Base-by-base conservation (phyloP, 768 basidiomycete genomes). In the Leccinellum rugosiceps region DNA sequence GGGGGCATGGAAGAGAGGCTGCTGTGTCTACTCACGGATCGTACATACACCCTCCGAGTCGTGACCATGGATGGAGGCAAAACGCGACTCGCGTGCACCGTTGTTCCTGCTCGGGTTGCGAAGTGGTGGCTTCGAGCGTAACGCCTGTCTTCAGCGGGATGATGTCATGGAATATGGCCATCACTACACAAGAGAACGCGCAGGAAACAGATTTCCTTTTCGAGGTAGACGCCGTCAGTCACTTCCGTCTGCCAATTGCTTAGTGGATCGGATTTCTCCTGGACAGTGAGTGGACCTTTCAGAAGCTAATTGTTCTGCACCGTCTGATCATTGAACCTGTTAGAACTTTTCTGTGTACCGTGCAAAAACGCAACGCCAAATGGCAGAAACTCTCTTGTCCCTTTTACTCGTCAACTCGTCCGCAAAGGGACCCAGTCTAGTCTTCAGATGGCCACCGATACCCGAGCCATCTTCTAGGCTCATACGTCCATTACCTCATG, bases 41-140 rank as follows among this genome's bases (percentile, higher is more conserved):
- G 60, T 84, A 68, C 83, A 86, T 89, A 51, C 74, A 78, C 15
- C 90, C 91, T 1, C 91, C 90, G 0, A 92, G 77, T 80, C 90
- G 84, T n/a, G 87, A 85, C 90, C 90, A 93, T 6, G 92, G 92
- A 63, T 93, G 91, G 11, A 89, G 74, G 62, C 85, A 85, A n/a
- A 93, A 72, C 0, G 85, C 90, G 6, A 87, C 68, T 59, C 81
- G 85, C 28, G 71, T 76, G 7, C 59, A 61, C 10, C 23, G 45
- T 11, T 49, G 19, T 17, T 48, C 57, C 21, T 62, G 61, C 11
- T 31, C 13, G 7, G 79, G 76, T 17, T 58, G 61, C 43, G 70
- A 67, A 1, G 74, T 55, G 17, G 74, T 72, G 32, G 76, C 71
- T 65, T 83, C 75, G n/a, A 84, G 69, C 19, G 75, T 65, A 19